Conservation (phyloP, 495 filamentous ascomycete species). For the Aspergillus saccharolyticus region DNA sequence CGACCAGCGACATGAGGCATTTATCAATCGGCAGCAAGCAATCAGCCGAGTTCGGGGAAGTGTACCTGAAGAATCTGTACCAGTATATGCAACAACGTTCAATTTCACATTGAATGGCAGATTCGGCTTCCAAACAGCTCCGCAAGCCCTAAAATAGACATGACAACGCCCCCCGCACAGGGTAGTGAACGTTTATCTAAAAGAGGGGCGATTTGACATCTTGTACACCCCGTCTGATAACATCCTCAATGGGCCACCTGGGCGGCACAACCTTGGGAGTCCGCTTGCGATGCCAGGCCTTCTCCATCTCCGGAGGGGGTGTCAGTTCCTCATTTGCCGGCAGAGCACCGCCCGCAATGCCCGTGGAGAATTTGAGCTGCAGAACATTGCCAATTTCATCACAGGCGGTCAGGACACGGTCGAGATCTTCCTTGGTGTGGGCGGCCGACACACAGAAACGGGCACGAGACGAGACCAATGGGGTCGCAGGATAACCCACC, state of each 20-base stretch:
- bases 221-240: conserved; percentile 70
- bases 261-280: conserved; percentile 56
- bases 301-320: conserved; percentile 66
- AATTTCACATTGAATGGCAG: conserved; percentile 6
- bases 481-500: conserved; percentile 97
- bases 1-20: conserved; percentile 26
- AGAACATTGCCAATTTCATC: conserved; percentile 89
- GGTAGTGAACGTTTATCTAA: conserved; percentile 17
- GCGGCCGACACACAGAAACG: conserved; percentile 94
- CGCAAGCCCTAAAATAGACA: conserved; percentile 3
- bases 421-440: conserved; percentile 96
- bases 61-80: conserved; percentile 8
- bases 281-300: conserved; percentile 48
- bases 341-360: conserved; percentile 80
- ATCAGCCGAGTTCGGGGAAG: conserved; percentile 13
- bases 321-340: conserved; percentile 64
- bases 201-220: conserved; percentile 69
- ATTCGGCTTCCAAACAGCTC: conserved; percentile 9
- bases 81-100: conserved; percentile 11
- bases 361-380: conserved; percentile 93
- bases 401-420: conserved; percentile 82
- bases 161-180: neutral
- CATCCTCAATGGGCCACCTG: conserved; percentile 75
- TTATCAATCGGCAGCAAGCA: conserved; percentile 39
- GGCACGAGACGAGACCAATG: conserved; percentile 86